Percentiles rank a stretch among this genome's conserved stretches.
These are phyloP conservation scores for Saccharomyces hybrid DNA, from an alignment of 1,139 yeast species.

Conservation along the genomic window DNA sequence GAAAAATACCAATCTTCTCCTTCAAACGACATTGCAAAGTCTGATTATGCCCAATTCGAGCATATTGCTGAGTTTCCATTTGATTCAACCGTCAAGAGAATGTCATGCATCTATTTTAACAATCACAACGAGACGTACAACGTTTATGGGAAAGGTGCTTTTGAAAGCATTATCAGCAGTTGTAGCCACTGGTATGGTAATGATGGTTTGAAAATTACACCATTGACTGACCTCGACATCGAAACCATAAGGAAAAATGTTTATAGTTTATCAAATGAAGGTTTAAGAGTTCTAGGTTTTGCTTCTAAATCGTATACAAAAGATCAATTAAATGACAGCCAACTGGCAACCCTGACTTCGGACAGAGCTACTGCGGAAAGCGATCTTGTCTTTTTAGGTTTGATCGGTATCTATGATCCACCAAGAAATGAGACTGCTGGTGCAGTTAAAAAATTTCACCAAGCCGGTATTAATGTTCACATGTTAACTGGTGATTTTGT, in stretches of 20 bases:
- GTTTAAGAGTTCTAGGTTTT: slow-evolving; percentile 80
- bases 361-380: slow-evolving; percentile 51
- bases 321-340: slow-evolving; percentile 35
- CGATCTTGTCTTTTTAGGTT: slow-evolving; percentile 69
- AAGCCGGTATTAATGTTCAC: slow-evolving; percentile 91
- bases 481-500: slow-evolving; percentile 99
- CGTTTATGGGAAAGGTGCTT: slow-evolving; percentile 83
- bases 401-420: slow-evolving; percentile 95
- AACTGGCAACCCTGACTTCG: slow-evolving; percentile 10
- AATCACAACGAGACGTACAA: slow-evolving; percentile 52
- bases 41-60: slow-evolving; percentile 10
- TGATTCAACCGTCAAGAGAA: slow-evolving; percentile 77
- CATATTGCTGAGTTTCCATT: slow-evolving; percentile 73
- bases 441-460: slow-evolving; percentile 67
- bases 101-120: slow-evolving; percentile 58
- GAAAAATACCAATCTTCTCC: slow-evolving; percentile 35
- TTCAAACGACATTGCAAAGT: slow-evolving; percentile 1
- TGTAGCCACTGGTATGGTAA: slow-evolving; percentile 57
- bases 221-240: slow-evolving; percentile 46
- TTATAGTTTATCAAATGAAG: slow-evolving; percentile 65
- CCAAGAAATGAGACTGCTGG: slow-evolving; percentile 80
- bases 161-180: slow-evolving; percentile 60
- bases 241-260: slow-evolving; percentile 49
- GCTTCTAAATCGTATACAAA: slow-evolving; percentile 43
- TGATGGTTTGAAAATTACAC: slow-evolving; percentile 31